Conservation (phyloP, 371 early-diverging fungal species). For the Mortierella sp. region DNA sequence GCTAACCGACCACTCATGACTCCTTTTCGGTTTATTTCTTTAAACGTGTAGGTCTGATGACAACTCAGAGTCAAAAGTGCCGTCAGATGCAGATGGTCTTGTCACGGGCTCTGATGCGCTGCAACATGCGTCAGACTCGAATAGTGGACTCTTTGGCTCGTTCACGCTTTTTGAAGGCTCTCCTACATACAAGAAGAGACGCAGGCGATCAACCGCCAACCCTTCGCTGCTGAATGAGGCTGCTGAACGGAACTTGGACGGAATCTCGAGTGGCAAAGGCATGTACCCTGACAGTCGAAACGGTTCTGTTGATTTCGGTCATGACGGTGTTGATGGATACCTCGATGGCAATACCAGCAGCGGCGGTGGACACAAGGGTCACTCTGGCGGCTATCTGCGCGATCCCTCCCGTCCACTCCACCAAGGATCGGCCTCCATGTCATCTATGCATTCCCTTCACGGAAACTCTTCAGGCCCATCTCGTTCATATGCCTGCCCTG, state of each 20-base stretch:
- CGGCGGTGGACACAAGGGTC: conserved; percentile 11
- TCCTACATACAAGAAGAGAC: conserved; percentile 77
- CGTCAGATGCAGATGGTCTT: conserved; percentile 37
- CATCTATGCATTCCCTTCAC: conserved; percentile 26
- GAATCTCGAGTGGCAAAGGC: conserved; percentile 11
- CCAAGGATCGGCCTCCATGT: conserved; percentile 41
- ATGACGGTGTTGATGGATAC: conserved; percentile 19
- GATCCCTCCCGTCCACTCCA: conserved; percentile 26
- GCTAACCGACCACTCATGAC: not conserved
- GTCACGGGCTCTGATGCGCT: conserved; percentile 10
- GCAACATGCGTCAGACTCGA: conserved; percentile 35
- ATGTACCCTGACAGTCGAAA: conserved; percentile 25
- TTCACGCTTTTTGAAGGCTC: conserved; percentile 78
- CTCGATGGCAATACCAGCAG: conserved; percentile 13
- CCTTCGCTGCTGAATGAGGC: conserved; percentile 46
- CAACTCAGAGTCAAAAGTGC: conserved; percentile 53
- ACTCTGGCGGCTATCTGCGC: conserved; percentile 11
- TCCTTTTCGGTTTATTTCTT: not conserved
- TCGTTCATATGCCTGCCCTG: conserved; percentile 60
- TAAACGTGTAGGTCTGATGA: conserved; percentile 54
- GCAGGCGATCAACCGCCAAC: conserved; percentile 71
- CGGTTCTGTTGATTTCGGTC: conserved; percentile 32
- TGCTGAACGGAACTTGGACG: conserved; percentile 37
- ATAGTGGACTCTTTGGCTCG: conserved; percentile 64
- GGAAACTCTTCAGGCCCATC: conserved; percentile 18